Conservation (phyloP, 129 eudicot species). For the Oenanthe sinensis region DNA sequence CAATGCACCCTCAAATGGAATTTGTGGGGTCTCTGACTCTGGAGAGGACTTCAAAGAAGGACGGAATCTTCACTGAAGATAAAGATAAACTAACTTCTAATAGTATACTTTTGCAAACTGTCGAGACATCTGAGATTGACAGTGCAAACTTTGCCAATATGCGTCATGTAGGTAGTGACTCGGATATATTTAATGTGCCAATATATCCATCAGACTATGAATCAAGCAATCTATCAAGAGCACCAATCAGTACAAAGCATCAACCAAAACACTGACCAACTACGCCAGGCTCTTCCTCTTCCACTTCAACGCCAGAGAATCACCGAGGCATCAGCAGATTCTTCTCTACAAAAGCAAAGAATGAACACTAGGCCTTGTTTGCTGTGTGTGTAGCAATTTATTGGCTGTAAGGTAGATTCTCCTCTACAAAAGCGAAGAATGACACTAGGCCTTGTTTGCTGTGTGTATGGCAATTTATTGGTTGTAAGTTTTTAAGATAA, state of each 20-base stretch:
- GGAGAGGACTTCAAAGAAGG: conserved; percentile 14
- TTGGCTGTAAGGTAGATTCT: conserved; percentile 26
- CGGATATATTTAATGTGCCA: conserved; percentile 18
- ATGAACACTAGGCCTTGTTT: conserved; percentile 10
- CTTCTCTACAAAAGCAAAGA: conserved; percentile 42
- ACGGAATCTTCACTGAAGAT: conserved; percentile 24
- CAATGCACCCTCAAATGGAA: conserved; percentile 41
- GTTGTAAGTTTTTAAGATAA: not conserved
- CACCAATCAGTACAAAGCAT: conserved; percentile 27
- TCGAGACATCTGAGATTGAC: conserved; percentile 24
- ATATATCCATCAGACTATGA: conserved; percentile 35
- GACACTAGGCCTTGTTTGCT: conserved; percentile 11
- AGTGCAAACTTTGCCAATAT: conserved; percentile 15
- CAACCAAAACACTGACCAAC: conserved; percentile 36
- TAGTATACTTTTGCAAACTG: conserved; percentile 17
- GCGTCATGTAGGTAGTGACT: conserved; percentile 32
- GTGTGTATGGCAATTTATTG: not conserved
- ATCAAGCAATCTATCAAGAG: conserved; percentile 25
- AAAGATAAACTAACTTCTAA: conserved; percentile 27
- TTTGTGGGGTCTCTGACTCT: conserved; percentile 16
- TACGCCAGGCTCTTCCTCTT: conserved; percentile 35
- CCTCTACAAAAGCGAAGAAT: conserved; percentile 34
- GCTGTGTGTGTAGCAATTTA: not conserved
- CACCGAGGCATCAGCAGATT: conserved; percentile 49
- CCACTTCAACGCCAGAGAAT: conserved; percentile 42